Percentiles rank a stretch among this genome's conserved stretches.
Evolutionary conservation across 1,284 basidiomycete genomes (phyloP).

Genomic region (Naganishia sp.): DNA sequence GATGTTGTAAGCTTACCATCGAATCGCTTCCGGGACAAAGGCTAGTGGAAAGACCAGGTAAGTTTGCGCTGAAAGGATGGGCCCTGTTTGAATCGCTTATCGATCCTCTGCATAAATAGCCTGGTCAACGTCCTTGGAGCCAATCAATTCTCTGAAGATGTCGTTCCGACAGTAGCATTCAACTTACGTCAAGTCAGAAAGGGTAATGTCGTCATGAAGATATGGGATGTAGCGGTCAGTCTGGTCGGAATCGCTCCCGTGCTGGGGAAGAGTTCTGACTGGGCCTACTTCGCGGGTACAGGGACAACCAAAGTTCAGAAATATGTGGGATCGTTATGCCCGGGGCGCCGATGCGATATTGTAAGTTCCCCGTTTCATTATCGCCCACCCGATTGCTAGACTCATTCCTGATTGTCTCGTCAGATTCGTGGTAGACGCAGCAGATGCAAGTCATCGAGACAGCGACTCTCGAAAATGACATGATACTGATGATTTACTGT

Average conservation of each 20-base stretch:
- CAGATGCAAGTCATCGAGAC: slow-evolving; percentile 64
- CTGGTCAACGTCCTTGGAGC: slow-evolving; percentile 84
- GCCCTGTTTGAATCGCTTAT: too few relatives aligned
- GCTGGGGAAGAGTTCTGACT: slow-evolving; percentile 54
- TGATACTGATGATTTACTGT: not conserved
- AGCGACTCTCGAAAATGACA: not conserved
- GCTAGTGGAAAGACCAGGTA: slow-evolving; percentile 90
- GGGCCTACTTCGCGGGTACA: slow-evolving; percentile 19
- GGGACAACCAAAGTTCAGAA: slow-evolving; percentile 89
- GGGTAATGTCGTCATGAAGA: slow-evolving; percentile 86
- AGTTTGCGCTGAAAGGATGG: slow-evolving; percentile 26
- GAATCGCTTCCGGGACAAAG: slow-evolving; percentile 53
- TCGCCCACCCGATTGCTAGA: not conserved
- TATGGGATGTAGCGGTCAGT: slow-evolving; percentile 84
- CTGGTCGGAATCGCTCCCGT: not conserved
- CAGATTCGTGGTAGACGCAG: slow-evolving; percentile 89
- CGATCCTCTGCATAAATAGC: not conserved
- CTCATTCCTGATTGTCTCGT: slow-evolving; percentile 33
- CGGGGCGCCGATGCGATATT: slow-evolving; percentile 91
- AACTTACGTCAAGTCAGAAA: slow-evolving; percentile 70
- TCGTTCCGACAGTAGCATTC: slow-evolving; percentile 91
- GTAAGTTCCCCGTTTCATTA: slow-evolving; percentile 59
- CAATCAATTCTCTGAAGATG: slow-evolving; percentile 91
- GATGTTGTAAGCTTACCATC: slow-evolving; percentile 3
- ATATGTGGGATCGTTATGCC: slow-evolving; percentile 86